phyloP scores from a whole-genome alignment of 2,329 filamentous ascomycete species.

The Stenocarpella maydis region DNA sequence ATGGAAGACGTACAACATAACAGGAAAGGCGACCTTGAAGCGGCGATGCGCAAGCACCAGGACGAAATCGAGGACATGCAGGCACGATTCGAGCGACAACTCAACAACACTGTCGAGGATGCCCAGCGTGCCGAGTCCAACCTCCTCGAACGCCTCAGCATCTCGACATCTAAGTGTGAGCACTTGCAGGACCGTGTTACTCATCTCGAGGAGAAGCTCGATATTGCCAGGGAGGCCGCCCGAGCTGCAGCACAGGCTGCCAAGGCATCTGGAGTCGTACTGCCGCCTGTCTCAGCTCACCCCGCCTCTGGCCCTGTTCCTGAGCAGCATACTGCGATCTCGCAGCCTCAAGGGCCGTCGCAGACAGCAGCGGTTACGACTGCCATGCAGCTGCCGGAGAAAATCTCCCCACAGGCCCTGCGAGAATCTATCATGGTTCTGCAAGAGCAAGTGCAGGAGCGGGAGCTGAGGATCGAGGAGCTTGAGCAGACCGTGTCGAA shows the following conservation, averaged over 20 bases:
- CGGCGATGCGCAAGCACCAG: slow-evolving; percentile 66
- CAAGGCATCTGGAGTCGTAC: slow-evolving; percentile 55
- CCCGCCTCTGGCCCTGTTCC: slow-evolving; percentile 38
- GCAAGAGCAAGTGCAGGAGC: slow-evolving; percentile 95
- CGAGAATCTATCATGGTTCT: slow-evolving; percentile 96
- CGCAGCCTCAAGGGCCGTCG: slow-evolving; percentile 41
- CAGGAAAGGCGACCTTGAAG: slow-evolving; percentile 64
- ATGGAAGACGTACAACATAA: slow-evolving; percentile 81
- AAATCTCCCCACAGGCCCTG: slow-evolving; percentile 91
- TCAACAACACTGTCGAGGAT: slow-evolving; percentile 81
- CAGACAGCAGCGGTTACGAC: slow-evolving; percentile 50
- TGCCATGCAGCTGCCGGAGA: slow-evolving; percentile 71
- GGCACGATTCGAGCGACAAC: slow-evolving; percentile 75
- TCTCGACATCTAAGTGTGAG: slow-evolving; percentile 85
- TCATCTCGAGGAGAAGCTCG: slow-evolving; percentile 89
- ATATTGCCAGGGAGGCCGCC: slow-evolving; percentile 88
- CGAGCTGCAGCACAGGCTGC: slow-evolving; percentile 82
- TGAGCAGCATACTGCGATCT: slow-evolving; percentile 35
- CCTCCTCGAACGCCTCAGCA: slow-evolving; percentile 79
- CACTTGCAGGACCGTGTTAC: slow-evolving; percentile 85
- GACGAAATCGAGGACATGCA: slow-evolving; percentile 78
- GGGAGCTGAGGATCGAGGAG: slow-evolving; percentile 87
- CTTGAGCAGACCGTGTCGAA: slow-evolving; percentile 76
- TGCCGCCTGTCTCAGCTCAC: slow-evolving; percentile 46
- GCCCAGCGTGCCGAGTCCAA: slow-evolving; percentile 81